Evolutionary conservation across 2,329 filamentous ascomycete genomes (phyloP), one percentile per base, ranked within the genome.

Genomic region (Fusarium sp.): DNA sequence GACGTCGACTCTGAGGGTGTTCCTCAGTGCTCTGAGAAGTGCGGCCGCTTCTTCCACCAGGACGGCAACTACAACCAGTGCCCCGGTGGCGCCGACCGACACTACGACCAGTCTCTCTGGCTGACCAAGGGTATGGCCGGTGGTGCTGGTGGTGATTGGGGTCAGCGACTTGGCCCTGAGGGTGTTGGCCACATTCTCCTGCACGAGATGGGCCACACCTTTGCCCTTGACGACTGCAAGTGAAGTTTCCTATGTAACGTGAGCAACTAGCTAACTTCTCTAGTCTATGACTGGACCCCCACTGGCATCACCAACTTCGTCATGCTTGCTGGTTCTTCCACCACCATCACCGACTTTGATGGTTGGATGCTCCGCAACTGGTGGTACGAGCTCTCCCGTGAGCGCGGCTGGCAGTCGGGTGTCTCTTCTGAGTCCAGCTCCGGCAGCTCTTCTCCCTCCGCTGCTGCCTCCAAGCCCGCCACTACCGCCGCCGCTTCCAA

Each of bases 291-390:
- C 76, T 87, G 84, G 85, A 84, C 81, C 22, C 85, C 85, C 0
- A 80, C 79, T 7, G 84, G 84, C 7, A 72, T 84, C 35, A 74
- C 76, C 9, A 84, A 80, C 74, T 87, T 87, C 77, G 81, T 87
- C 70, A 86, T 87, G 85, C 74, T 82, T 52, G 84, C 85, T 57
- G 85, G 86, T 5, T 83, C 82, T 54, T 79, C 86, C 1, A 79
- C 74, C 22, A 68, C 80, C 56, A 81, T 87, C 22, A 87, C 85
- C 3, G 85, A 87, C 47, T 87, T 87, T 58, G 85, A 87, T 62
- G 84, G 83, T 22, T 87, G 86, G 86, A 87, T 87, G 85, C 75
- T 84, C 56, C 77, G 85, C 2, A 84, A 87, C 74, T 87, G 85
- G 84, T 87, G 85, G 85, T 79, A 82, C 37, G 76, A 81, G 69